A percentile compares a stretch with the other conserved stretches of the same genome.
These are phyloP conservation scores for Rheum nobile DNA, from an alignment of 148 eudicot species.

Conservation along the genomic window DNA sequence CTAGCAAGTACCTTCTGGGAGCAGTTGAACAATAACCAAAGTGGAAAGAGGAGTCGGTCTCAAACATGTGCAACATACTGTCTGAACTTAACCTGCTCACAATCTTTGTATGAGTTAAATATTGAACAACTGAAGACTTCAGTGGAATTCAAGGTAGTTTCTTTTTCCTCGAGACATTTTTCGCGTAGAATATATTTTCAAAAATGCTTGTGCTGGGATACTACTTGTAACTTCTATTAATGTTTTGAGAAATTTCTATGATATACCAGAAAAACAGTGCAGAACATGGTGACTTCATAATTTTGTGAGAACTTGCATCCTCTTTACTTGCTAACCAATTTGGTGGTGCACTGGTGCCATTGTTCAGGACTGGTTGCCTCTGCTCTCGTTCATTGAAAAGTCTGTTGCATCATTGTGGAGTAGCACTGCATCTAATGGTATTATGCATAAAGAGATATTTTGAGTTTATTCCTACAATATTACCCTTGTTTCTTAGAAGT, in stretches of 20 bases:
- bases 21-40: constrained; percentile 24
- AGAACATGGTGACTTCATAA: background rate
- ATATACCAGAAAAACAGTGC: background rate
- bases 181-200: background rate
- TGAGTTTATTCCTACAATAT: background rate
- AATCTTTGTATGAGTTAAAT: constrained; percentile 46
- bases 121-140: constrained; percentile 58
- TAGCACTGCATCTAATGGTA: constrained; percentile 39
- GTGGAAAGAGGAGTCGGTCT: constrained; percentile 38
- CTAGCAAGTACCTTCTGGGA: constrained; percentile 41
- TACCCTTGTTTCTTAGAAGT: background rate
- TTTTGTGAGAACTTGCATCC: background rate
- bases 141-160: constrained; percentile 78
- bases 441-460: background rate
- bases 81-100: constrained; percentile 68
- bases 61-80: constrained; percentile 40
- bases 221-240: background rate
- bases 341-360: constrained; percentile 1
- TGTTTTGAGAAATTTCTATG: background rate
- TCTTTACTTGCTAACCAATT: background rate
- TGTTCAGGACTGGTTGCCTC: constrained; percentile 73
- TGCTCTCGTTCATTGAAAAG: constrained; percentile 51
- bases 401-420: constrained; percentile 50
- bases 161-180: background rate
- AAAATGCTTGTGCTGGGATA: background rate